Evolutionary conservation across 169 alveolate species (phyloP), one percentile per base, ranked within the genome.

Genomic region (Theileria parva): DNA sequence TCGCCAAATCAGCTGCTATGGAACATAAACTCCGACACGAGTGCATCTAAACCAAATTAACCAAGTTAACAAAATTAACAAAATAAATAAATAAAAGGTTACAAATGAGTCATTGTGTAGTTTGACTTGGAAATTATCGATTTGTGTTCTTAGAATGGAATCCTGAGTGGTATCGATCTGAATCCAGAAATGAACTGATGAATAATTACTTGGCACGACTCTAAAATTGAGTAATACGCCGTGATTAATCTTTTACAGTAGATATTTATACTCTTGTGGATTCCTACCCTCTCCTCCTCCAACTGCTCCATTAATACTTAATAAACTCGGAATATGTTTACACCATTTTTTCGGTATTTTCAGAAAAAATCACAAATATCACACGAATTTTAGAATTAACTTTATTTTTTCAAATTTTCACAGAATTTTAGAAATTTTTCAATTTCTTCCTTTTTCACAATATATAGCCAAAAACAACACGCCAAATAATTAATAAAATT

Each of bases 81-180:
- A 32, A 32, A 32, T 32, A 32, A 32, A 32, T 32, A 32, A 32
- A 32, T 32, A 32, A 32, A 32, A 32, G 66, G 85, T 44, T 66
- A 85, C 91, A 53, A 85, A 55, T 25, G 76, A 25, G 59, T 85
- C 91, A 69, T 71, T 73, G 67, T 77, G 91, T 30, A 85, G 34
- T 55, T 85, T 85, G 17, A 85, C 28, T 72, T 85, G 91, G n/a
- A 85, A 85, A 65, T 85, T 85, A 79, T 85, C 91, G 28, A 85
- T 66, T 21, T 77, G 86, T 19, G 91, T 78, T 12, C 91, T 44
- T 0, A 77, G 37, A 28, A 85, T 61, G 57, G 81, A 77, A 71
- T 78, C 91, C n/a, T 59, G 75, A 19, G 30, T 55, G 11, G 74
- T 50, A 48, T 85, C 91, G 23, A 85, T 51, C 89, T 83, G 67